Base-by-base conservation (phyloP, 768 basidiomycete species). In the Brasilioporus rufonigricans region DNA sequence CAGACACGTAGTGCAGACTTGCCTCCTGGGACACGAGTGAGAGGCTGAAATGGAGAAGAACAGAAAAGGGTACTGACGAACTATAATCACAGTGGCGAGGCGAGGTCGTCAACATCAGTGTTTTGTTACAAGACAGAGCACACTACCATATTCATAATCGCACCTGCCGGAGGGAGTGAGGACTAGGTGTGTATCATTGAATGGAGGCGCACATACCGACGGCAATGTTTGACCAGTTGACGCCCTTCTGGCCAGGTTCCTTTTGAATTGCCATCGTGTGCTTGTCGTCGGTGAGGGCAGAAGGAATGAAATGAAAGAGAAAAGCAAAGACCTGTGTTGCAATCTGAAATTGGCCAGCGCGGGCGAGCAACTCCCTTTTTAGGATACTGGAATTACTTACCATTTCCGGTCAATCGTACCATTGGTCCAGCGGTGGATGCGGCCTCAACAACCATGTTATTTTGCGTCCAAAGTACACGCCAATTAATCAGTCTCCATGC, bases 121-220 rank as follows among this genome's bases (percentile, higher is more conserved):
- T 38, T 48, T 27, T 39, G n/a, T n/a, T 50, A 41, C 36, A 73
- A 75, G 57, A 76, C 68, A 61, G 29, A 74, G 69, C 72, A 59
- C 63, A 65, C 16, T 76, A 96, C 93, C 91, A 99, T 91, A 80
- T 98, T 98, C 96, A 98, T 98, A 68, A 97, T 93, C 57, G 78
- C 95, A 75, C 95, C 94, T 93, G 60, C 54, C 39, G 48, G 29
- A 31, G 56, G 35, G 55, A 50, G 52, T 63, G 23, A 63, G 58
- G 61, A 65, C 29, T 70, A 47, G 13, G 49, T 39, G 46, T 5
- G 21, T 57, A 58, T 45, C 11, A 50, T 60, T 62, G 61, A 57
- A 31, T 11, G 55, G 43, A 62, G 47, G 60, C 43, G 60, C 23
- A 73, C 90, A 64, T 69, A 93, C 92, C 92, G 71, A 96, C 87